Conservation (phyloP, 2,329 filamentous ascomycete genomes). For the Hymenoscyphus linearis region DNA sequence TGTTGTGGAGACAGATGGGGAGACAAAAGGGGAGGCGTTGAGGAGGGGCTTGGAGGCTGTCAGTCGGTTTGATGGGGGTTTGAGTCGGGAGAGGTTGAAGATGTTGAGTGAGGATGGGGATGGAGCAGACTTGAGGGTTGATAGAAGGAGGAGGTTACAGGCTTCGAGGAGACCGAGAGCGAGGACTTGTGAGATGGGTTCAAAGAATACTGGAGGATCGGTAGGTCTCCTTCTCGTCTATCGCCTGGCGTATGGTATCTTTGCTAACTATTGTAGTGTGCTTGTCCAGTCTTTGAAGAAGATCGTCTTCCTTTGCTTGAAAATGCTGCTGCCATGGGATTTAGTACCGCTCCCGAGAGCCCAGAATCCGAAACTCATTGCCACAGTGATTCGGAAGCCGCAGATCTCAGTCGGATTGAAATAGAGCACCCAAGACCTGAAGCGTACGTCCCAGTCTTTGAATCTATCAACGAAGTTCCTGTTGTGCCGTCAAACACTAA, state of each 20-base stretch:
- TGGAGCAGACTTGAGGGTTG: slow-evolving; percentile 8
- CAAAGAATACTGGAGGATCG: slow-evolving; percentile 1
- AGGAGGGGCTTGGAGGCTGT: slow-evolving; percentile 41
- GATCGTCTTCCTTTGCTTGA: slow-evolving; percentile 15
- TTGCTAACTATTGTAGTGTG: not conserved
- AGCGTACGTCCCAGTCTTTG: slow-evolving; percentile 46
- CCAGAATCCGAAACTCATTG: slow-evolving; percentile 9
- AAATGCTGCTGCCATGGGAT: slow-evolving; percentile 18
- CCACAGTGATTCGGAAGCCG: slow-evolving; percentile 12
- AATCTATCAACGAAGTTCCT: slow-evolving; percentile 42
- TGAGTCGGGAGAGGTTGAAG: slow-evolving; percentile 42
- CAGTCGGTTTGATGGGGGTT: slow-evolving; percentile 41
- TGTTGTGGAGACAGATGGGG: slow-evolving; percentile 33
- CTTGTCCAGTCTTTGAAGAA: slow-evolving; percentile 5
- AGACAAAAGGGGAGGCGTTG: slow-evolving; percentile 31
- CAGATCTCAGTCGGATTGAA: slow-evolving; percentile 2
- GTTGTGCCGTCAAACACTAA: slow-evolving; percentile 47
- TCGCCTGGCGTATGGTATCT: not conserved
- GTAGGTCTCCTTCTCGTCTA: not conserved
- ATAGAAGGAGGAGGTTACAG: slow-evolving; percentile 8
- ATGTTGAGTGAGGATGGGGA: slow-evolving; percentile 26
- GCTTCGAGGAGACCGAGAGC: slow-evolving; percentile 6
- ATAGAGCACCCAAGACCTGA: slow-evolving; percentile 3
- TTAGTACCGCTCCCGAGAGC: slow-evolving; percentile 17
- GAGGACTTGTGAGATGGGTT: slow-evolving; percentile 3